Evolutionary conservation across 2,329 filamentous ascomycete genomes (phyloP), one percentile per base, ranked within the genome.

Genomic region (Cryphonectria carpinicola): DNA sequence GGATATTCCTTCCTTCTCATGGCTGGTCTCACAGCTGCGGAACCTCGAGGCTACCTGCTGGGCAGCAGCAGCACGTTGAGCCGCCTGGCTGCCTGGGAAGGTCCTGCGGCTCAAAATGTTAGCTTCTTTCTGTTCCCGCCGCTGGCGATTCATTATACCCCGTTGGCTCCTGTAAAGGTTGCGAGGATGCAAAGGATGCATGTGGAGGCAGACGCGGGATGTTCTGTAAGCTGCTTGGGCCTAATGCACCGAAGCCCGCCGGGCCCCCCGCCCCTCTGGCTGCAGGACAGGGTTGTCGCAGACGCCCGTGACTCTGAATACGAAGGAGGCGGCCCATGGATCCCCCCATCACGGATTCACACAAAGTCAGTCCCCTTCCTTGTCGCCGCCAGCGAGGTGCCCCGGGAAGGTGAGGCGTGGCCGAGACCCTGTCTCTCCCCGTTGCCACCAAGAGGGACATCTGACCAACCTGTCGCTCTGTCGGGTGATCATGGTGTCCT

Each of bases 241-340:
- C 70, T 72, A 72, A 72, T 72, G 70, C 70, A 70, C 65, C 60
- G 65, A 65, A 46, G 66, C 43, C 60, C 46, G 28, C 37, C 43
- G 32, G 37, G 19, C 54, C 39, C 37, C 54, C 28, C 63, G 54
- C 46, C 46, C 7, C 7, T n/a, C 46, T n/a, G 46, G 46, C 65
- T 25, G 22, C 35, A 46, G 46, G 61, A 25, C 49, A 71, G 54
- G 70, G 70, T 69, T 58, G 41, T 71, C 62, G 25, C 32, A 8
- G 49, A 56, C 67, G 41, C 64, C 46, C 64, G 60, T 62, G 67
- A 70, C 64, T 67, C 41, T 56, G 39, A 72, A 72, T 72, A 72
- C 70, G 70, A 72, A 67, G 43, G 25, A 49, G 49, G 46, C 54
- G 46, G 37, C 52, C 52, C 54, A 66, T 66, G 64, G 64, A 46